A percentile compares a stretch with the other conserved stretches of the same genome.
Evolutionary conservation across 1,284 basidiomycete species (phyloP).

Genomic region (Trichosporon sp.): DNA sequence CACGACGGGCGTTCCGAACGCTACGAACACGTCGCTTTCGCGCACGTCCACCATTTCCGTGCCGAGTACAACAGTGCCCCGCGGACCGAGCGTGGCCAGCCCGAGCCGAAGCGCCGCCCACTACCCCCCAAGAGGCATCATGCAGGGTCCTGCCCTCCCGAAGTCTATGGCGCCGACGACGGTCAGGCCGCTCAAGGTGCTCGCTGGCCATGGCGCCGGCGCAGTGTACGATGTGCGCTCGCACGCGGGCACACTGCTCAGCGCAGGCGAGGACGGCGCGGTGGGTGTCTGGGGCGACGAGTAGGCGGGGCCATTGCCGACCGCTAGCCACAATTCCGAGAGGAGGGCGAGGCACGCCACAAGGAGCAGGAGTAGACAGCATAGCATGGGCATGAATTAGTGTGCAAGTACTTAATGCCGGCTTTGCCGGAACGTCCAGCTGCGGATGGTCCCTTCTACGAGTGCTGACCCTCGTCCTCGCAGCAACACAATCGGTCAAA

Average conservation of each 20-base stretch:
- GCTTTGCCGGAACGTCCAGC: too few species aligned
- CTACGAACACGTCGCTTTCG: conserved; percentile 5
- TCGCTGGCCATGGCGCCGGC: conserved; percentile 46
- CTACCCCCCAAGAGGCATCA: conserved; percentile 39
- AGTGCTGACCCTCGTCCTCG: neutral
- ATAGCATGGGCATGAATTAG: too few species aligned
- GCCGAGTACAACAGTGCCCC: neutral
- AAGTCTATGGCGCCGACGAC: conserved; percentile 27
- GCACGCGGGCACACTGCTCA: conserved; percentile 52
- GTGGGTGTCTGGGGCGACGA: conserved; percentile 55
- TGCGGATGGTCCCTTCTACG: neutral
- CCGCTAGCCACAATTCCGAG: neutral
- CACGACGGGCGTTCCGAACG: conserved; percentile 8
- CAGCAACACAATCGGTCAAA: neutral
- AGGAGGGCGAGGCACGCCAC: neutral
- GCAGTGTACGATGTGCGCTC: conserved; percentile 58
- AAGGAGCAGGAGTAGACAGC: neutral
- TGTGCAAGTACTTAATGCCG: too few species aligned
- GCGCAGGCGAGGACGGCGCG: conserved; percentile 58
- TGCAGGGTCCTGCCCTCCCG: conserved; percentile 23
- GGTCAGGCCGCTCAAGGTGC: conserved; percentile 42
- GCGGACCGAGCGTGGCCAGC: neutral
- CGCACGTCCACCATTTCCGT: neutral
- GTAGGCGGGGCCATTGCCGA: neutral
- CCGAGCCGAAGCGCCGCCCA: conserved; percentile 36